Evolutionary conservation across 2,329 filamentous ascomycete species (phyloP).

Genomic region (Epichloe aotearoae): DNA sequence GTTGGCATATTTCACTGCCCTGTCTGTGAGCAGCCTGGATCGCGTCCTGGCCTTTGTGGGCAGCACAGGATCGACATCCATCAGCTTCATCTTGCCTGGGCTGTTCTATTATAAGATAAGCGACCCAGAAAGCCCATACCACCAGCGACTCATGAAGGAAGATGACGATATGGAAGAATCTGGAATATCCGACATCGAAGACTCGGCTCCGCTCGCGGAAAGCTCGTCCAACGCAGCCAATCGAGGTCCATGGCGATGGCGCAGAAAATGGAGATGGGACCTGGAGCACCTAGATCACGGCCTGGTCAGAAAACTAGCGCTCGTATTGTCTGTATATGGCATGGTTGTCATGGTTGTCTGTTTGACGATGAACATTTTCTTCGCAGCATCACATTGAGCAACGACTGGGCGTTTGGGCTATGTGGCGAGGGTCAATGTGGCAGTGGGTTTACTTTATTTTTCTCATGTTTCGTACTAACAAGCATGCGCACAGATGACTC

Average conservation of each 20-base stretch:
- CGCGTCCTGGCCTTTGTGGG: constrained; percentile 91
- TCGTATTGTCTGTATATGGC: constrained; percentile 73
- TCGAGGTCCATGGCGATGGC: constrained; percentile 33
- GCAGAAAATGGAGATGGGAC: constrained; percentile 45
- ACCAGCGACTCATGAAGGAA: constrained; percentile 79
- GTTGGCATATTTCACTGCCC: constrained; percentile 72
- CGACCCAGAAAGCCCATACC: constrained; percentile 70
- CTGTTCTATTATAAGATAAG: constrained; percentile 99
- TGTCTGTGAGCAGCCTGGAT: constrained; percentile 82
- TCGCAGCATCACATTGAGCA: constrained; percentile 48
- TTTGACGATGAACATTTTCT: constrained; percentile 73
- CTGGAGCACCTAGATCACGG: constrained; percentile 50
- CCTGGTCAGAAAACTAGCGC: constrained; percentile 56
- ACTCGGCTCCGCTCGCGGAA: constrained; percentile 28
- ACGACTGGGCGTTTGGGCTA: constrained; percentile 2
- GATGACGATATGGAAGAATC: constrained; percentile 69
- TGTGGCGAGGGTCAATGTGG: background rate
- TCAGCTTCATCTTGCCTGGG: constrained; percentile 91
- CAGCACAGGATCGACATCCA: constrained; percentile 84
- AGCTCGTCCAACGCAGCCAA: constrained; percentile 22
- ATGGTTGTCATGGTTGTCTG: constrained; percentile 81
- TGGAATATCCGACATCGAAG: constrained; percentile 36
- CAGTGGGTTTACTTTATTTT: background rate
- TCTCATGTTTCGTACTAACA: background rate
- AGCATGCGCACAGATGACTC: background rate